These are phyloP conservation scores for Phytophthora pinifolia DNA, from an alignment of 352 stramenopile genomes.

Conservation along the genomic window DNA sequence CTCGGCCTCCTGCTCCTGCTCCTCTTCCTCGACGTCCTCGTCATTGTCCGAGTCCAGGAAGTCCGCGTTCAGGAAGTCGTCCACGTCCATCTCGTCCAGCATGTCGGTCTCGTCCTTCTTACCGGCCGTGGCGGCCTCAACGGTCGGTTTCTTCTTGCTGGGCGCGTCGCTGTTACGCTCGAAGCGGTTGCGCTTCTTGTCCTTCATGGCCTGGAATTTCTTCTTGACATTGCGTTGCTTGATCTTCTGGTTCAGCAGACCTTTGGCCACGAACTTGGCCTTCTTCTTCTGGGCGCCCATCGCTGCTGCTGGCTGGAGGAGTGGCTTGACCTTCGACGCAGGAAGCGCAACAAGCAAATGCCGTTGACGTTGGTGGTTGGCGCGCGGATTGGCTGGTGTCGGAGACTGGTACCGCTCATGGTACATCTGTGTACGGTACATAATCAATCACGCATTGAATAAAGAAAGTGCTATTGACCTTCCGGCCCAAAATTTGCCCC, in stretches of 20 bases:
- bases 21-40: conserved; percentile 27
- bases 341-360: conserved; percentile 24
- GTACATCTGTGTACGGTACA: conserved; percentile 12
- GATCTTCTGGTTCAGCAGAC: conserved; percentile 74
- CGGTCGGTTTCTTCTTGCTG: conserved; percentile 49
- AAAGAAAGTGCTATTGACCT: too few species aligned
- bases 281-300: conserved; percentile 86
- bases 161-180: conserved; percentile 66
- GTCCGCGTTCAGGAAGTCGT: conserved; percentile 84
- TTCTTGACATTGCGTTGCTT: conserved; percentile 87
- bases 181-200: conserved; percentile 72
- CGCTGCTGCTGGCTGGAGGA: conserved; percentile 8
- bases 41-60: conserved; percentile 77
- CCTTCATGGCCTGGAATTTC: conserved; percentile 77
- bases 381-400: conserved; percentile 19
- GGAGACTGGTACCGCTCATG: neutral
- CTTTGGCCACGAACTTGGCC: conserved; percentile 87
- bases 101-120: conserved; percentile 77
- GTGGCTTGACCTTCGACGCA: neutral
- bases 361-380: conserved; percentile 33
- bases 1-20: conserved; percentile 18
- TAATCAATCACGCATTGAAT: too few species aligned
- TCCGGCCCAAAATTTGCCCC: too few species aligned
- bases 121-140: conserved; percentile 20
- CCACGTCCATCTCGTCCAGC: conserved; percentile 88